phyloP scores from a whole-genome alignment of 2,329 filamentous ascomycete species.

The Cordyceps cicadae region DNA sequence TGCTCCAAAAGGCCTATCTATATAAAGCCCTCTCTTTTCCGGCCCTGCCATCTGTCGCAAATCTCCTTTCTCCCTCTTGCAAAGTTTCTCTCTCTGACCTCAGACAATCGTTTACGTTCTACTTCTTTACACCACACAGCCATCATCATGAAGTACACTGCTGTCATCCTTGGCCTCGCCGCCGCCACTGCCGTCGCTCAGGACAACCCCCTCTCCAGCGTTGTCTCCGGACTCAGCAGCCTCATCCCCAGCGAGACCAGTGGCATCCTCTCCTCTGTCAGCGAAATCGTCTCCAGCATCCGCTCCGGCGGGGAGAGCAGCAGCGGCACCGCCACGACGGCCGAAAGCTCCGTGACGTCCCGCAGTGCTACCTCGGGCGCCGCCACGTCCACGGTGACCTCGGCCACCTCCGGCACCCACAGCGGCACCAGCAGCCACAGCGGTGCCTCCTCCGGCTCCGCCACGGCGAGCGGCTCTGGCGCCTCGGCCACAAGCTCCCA shows the following conservation, averaged over 20 bases:
- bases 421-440: neutral
- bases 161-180: constrained; percentile 9
- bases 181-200: constrained; percentile 6
- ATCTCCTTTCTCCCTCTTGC: neutral
- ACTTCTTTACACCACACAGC: neutral
- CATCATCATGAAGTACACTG: constrained; percentile 10
- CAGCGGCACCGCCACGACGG: neutral
- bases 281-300: neutral
- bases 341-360: neutral
- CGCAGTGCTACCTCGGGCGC: neutral
- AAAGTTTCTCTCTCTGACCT: neutral
- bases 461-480: neutral
- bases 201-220: neutral
- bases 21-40: constrained; percentile 7
- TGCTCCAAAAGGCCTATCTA: neutral
- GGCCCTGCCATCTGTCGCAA: neutral
- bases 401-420: neutral
- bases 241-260: neutral
- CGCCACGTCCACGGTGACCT: neutral
- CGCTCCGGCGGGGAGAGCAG: neutral
- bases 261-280: constrained; percentile 3
- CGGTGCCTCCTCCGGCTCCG: neutral
- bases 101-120: neutral
- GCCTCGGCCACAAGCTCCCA: neutral
- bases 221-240: neutral